Base-by-base conservation (phyloP, 208 protist genomes). In the Trichomonas vaginalis region DNA sequence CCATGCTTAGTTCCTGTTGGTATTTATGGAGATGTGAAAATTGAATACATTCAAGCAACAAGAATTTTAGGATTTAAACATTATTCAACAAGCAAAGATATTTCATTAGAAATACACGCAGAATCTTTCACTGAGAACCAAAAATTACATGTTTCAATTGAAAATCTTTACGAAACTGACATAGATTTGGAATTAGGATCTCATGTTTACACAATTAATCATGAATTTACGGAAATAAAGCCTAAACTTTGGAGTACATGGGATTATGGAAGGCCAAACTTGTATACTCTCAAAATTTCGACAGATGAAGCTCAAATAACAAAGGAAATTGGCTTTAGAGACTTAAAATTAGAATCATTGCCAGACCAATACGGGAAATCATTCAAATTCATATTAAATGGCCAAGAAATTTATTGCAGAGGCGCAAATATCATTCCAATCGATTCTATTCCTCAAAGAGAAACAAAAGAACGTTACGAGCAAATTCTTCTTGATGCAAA, bases 371-470 rank as follows among this genome's bases (percentile, higher is more conserved):
- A 61, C 23, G 97, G 97, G 39, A 83, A 42, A 1, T 95, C 96
- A 42, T 97, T 97, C 40, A 90, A 96, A 61, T 97, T 97, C 90
- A n/a, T 95, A 2, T 92, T 98, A 0, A 98, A 98, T 95, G 97
- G 96, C 10, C 15, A 87, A 17, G 32, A 49, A 42, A 95, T 98
- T 37, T 98, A 98, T 96, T 87, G 87, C 12, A 97, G 97, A 46
- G 97, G 97, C 47, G 96, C 97, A 14, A 97, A 98, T 95, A 97
- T 96, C 51, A 97, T 98, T 42, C 97, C 97, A 12, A 35, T 95
- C 1, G 96, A 97, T 87, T 82, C 90, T 21, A 97, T 98, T 42
- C 95, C 90, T 42, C 80, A 92, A 1, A 14, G 79, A n/a, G 95
- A 90, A 27, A 96, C 96, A 21, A 39, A 96, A 39, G 47, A 96